Base-by-base conservation (phyloP, 148 eudicot genomes). In the Spergularia bocconei region DNA sequence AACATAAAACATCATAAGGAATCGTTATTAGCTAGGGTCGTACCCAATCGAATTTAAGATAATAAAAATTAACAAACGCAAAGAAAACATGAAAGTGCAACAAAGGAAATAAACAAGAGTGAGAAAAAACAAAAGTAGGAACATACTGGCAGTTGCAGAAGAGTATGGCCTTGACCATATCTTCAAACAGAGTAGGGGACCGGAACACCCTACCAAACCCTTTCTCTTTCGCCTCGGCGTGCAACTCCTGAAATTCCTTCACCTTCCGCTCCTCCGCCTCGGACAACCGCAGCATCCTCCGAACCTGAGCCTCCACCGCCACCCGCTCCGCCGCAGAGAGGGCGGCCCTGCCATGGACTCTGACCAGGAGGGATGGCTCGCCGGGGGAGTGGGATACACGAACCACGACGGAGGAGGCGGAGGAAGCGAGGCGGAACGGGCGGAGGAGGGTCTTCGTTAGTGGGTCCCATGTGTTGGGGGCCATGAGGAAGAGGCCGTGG, bases 161-260 rank as follows among this genome's bases (percentile, higher is more conserved):
- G 63, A 92, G 92, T 5, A 90, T 86, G 71, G 89, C 86, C 85
- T 92, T 92, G 63, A 90, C 86, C 90, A 92, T 86, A 78, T 92
- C 97, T 78, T 92, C 97, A 58, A 92, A 92, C 86, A 92, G 78
- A 0, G 92, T 87, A 12, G 97, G 97, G 11, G 92, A 88, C 75
- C 97, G 85, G 69, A 92, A 90, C 44, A 90, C 78, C 48, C 97
- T 81, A 23, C 97, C 97, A 60, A 90, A 90, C 11, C 92, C 90
- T 38, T 53, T 74, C 47, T 65, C 71, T 74, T 86, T 84, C 1
- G 92, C 94, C 58, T 78, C 82, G 23, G 21, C 21, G 73, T 88
- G 86, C 80, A 89, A 58, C 39, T 77, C 56, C 75, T 87, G 91
- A 79, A 91, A 91, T 71, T 80, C 85, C 76, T 71, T 82, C 73